These are phyloP conservation scores for Yarrowia osloensis DNA, from an alignment of 805 yeast species.

Conservation along the genomic window DNA sequence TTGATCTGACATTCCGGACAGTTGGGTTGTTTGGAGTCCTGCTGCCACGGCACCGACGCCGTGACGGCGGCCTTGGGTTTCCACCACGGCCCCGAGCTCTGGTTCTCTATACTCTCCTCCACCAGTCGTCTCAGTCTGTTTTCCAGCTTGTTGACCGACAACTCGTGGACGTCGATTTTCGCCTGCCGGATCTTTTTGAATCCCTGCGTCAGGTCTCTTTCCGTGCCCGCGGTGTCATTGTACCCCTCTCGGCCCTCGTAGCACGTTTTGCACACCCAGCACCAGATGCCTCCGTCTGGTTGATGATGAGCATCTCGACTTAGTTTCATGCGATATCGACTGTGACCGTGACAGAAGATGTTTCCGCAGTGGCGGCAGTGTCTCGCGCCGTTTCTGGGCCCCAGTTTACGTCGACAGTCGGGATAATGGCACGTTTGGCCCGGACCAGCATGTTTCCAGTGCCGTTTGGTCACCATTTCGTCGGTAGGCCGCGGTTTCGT, in stretches of 20 bases:
- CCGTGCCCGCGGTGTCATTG: conserved; percentile 47
- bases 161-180: conserved; percentile 51
- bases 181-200: conserved; percentile 50
- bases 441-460: conserved; percentile 59
- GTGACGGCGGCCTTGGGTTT: conserved; percentile 22
- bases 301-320: conserved; percentile 52
- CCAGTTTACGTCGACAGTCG: conserved; percentile 49
- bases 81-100: conserved; percentile 32
- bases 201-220: conserved; percentile 49
- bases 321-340: conserved; percentile 56
- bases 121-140: conserved; percentile 51
- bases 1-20: conserved; percentile 65
- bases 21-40: conserved; percentile 48
- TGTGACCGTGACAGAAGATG: conserved; percentile 66
- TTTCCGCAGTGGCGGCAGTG: conserved; percentile 80
- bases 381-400: conserved; percentile 56
- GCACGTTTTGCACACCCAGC: conserved; percentile 68
- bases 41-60: conserved; percentile 62
- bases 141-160: conserved; percentile 60
- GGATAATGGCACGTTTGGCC: conserved; percentile 48
- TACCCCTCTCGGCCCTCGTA: conserved; percentile 58
- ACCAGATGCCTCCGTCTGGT: conserved; percentile 60
- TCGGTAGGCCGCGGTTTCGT: conserved; percentile 34
- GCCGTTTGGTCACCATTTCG: conserved; percentile 50
- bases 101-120: conserved; percentile 33